Evolutionary conservation across 306 rosid genomes (phyloP), one percentile per base, ranked within the genome.

Genomic region (Sechiopsis laciniata): DNA sequence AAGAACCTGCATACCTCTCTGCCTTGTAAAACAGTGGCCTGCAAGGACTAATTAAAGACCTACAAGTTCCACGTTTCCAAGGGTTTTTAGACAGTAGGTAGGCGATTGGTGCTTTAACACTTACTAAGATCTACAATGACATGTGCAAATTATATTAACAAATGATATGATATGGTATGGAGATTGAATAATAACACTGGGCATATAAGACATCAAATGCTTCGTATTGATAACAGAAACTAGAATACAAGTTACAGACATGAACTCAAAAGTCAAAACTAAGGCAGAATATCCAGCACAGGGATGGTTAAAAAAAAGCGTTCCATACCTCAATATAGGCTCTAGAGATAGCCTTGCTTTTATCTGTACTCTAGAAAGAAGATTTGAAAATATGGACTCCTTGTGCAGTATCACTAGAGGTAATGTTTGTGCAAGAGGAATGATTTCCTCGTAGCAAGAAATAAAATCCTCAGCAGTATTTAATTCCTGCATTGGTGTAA

Each of bases 381-480:
- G 94, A 32, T 82, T 79, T 22, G 88, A 74, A 60, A 90, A 73
- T 69, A 93, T 82, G 35, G 82, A 72, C 73, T 90, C 89, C 85
- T 86, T 90, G 75, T 88, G 98, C 82, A 90, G 79, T 65, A 90
- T 75, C 70, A 93, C 87, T 82, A 87, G 71, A 29, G 94, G 90
- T 74, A 90, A 75, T 74, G 97, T 85, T 82, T 87, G 97, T 35
- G 84, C 92, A 55, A 77, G 66, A 4, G 96, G 91, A 67, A 89
- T 60, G 66, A 86, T 80, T 65, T 86, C 88, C 80, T 88, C 98
- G 15, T 93, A 86, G 46, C 85, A 86, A 20, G 88, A 81, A 78
- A 93, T 93, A 62, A 93, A 93, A 82, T 90, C 98, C 81, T 84
- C 97, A 0, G 98, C 91, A 0, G 98, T 93, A 78, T 88, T 93